A percentile compares a stretch with the other conserved stretches of the same genome.
Evolutionary conservation across 148 eudicot species (phyloP).

Genomic region (Camellia japonica): DNA sequence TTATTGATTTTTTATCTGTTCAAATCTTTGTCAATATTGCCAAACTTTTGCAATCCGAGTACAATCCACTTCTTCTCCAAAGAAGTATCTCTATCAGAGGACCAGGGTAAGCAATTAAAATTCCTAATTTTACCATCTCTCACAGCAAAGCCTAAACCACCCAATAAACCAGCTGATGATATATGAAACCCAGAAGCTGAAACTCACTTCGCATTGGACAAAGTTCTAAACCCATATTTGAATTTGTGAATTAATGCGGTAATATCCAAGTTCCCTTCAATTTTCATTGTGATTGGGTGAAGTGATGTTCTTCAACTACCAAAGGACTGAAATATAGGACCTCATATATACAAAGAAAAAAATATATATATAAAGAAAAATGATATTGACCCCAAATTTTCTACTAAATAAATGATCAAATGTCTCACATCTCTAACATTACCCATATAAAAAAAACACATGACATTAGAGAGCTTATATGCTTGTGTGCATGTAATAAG

Average conservation of each 20-base stretch:
- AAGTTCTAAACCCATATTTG: conserved; percentile 35
- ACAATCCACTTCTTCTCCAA: conserved; percentile 37
- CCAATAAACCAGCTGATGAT: conserved; percentile 51
- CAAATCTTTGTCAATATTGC: conserved; percentile 28
- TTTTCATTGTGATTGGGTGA: conserved; percentile 38
- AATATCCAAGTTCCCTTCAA: conserved; percentile 41
- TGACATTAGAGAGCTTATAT: background rate
- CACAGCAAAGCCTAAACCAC: conserved; percentile 46
- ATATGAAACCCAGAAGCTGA: conserved; percentile 46
- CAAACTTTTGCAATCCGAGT: conserved; percentile 84
- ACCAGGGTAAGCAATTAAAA: conserved; percentile 26
- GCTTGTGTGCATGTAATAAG: too few relatives aligned
- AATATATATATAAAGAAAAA: too few relatives aligned
- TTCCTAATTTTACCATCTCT: conserved; percentile 40
- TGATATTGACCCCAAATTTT: too few relatives aligned
- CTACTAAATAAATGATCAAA: too few relatives aligned
- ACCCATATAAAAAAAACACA: background rate
- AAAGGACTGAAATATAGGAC: background rate
- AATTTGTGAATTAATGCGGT: conserved; percentile 35
- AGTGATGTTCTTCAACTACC: background rate
- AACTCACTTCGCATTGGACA: conserved; percentile 42
- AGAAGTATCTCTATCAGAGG: conserved; percentile 22
- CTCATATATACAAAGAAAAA: background rate
- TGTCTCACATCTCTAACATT: too few relatives aligned
- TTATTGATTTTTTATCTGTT: too few relatives aligned